Evolutionary conservation across 306 rosid genomes (phyloP).

Genomic region (Hippophae gyantsensis): DNA sequence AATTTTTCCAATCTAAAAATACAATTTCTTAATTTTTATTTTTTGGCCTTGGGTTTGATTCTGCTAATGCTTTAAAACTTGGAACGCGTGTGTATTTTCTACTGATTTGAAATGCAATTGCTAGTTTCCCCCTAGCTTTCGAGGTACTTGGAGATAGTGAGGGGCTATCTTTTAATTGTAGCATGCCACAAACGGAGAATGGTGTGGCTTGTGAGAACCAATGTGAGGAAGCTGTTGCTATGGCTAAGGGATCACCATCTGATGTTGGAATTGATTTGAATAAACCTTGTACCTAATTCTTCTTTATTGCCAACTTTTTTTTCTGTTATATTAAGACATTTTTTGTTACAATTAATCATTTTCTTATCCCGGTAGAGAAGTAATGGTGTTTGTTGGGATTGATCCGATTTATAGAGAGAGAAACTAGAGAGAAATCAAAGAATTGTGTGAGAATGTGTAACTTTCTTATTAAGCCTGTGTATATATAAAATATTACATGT

Average conservation of each 20-base stretch:
- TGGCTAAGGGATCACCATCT: constrained; percentile 24
- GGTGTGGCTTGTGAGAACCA: constrained; percentile 19
- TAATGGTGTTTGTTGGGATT: no score
- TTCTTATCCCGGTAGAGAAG: no score
- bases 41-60: background rate
- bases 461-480: no score
- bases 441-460: no score
- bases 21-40: no score
- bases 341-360: no score
- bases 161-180: constrained; percentile 26
- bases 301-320: background rate
- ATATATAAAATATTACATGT: no score
- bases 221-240: constrained; percentile 27
- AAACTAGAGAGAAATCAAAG: no score
- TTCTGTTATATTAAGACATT: background rate
- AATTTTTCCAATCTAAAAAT: no score
- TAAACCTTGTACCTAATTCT: constrained; percentile 1
- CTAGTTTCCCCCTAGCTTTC: constrained; percentile 13
- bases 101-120: constrained; percentile 17
- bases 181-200: constrained; percentile 24
- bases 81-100: background rate
- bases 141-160: constrained; percentile 15
- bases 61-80: background rate
- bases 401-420: no score
- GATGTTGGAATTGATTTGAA: constrained; percentile 8